Base-by-base conservation (phyloP, 2,329 filamentous ascomycete species). In the Hansfordia pulvinata region DNA sequence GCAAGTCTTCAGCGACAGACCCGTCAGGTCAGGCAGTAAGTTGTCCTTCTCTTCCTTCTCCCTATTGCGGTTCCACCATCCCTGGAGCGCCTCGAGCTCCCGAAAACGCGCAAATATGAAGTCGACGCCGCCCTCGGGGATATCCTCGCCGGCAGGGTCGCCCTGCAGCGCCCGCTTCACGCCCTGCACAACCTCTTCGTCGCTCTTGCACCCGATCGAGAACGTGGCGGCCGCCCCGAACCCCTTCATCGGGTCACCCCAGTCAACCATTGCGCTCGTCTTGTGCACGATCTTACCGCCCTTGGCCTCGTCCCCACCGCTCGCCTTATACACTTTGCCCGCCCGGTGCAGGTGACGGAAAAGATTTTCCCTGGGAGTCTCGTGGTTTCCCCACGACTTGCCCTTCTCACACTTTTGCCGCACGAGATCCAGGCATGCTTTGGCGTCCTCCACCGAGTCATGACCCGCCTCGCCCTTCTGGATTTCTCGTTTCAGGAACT, bases 331-430 rank as follows among this genome's bases (percentile, higher is more conserved):
- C 9, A 62, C 56, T 9, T 65, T 69, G 24, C 72, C 72, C 10
- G 72, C 60, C 23, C 76, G 64, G 4, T 65, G 69, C 4, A 98
- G 64, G 8, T 88, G 74, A 39, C 77, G 80, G 60, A 96, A 98
- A 26, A 98, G 73, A 39, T 84, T 88, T 54, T 98, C 90, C 20
- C 75, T 76, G 23, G 75, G 76, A 2, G 74, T 66, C 22, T 93
- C 84, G 26, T 72, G 72, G 0, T 77, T 78, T 19, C 84, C 90
- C 82, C 86, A 98, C 14, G 62, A 54, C 36, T 80, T 81, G 20
- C 90, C 90, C 53, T 82, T 90, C 50, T 96, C 86, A 49, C 88
- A 94, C 51, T 98, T 98, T 46, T 88, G 77, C 52, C 90, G 93
- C 25, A 96, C 74, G 2, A 98, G 75, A 42, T 96, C 86, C 10